phyloP scores from a whole-genome alignment of 192 early-diverging fungal species.

The Entophlyctis helioformis region DNA sequence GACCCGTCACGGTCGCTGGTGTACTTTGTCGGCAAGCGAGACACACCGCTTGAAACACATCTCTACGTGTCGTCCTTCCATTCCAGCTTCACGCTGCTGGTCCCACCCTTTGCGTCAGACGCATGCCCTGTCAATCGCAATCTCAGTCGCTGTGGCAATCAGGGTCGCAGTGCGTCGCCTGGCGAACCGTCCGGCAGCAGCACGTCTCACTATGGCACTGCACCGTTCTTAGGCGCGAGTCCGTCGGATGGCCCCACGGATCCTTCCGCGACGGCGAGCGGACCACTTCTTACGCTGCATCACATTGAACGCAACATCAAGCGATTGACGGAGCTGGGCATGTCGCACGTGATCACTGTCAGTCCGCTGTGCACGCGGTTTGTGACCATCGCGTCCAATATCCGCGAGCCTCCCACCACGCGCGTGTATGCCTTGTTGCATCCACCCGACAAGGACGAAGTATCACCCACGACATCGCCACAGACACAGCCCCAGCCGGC shows the following conservation, averaged over 20 bases:
- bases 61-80: constrained; percentile 54
- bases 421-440: not conserved
- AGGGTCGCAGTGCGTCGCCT: too few species aligned
- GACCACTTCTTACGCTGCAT: too few species aligned
- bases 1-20: constrained; percentile 36
- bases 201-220: too few species aligned
- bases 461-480: not conserved
- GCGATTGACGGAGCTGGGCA: constrained; percentile 4
- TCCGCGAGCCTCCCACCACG: not conserved
- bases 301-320: not conserved
- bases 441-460: not conserved
- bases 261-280: too few species aligned
- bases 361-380: not conserved
- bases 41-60: constrained; percentile 46
- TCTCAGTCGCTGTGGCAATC: too few species aligned
- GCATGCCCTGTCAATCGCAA: too few species aligned
- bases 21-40: constrained; percentile 48
- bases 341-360: constrained; percentile 2
- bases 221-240: too few species aligned
- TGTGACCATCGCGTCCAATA: constrained; percentile 1
- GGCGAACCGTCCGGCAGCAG: too few species aligned
- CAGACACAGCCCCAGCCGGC: not conserved
- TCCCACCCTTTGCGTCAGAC: too few species aligned
- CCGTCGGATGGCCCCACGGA: too few species aligned
- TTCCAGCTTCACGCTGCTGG: too few species aligned